Evolutionary conservation across 2,329 filamentous ascomycete genomes (phyloP).

Genomic region (Ophiostoma tasmaniense): DNA sequence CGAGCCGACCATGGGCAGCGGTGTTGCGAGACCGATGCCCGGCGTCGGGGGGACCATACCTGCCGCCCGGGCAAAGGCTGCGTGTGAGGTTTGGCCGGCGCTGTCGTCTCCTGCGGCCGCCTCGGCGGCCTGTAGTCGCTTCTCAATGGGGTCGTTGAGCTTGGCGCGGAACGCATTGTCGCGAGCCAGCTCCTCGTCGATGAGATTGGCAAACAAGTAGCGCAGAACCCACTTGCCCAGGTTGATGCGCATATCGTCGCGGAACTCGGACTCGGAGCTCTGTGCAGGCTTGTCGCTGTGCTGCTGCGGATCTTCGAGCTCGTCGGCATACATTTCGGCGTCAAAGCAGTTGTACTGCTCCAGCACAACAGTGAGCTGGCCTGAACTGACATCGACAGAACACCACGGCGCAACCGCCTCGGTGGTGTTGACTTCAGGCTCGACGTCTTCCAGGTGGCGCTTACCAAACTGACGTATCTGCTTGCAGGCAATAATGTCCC

Average conservation of each 20-base stretch:
- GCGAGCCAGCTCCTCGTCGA: conserved; percentile 81
- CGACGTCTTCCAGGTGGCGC: conserved; percentile 85
- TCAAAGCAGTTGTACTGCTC: conserved; percentile 97
- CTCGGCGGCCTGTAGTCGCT: conserved; percentile 46
- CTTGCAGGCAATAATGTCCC: conserved; percentile 89
- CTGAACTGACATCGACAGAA: conserved; percentile 85
- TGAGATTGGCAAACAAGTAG: conserved; percentile 80
- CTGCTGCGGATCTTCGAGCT: conserved; percentile 40
- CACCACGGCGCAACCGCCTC: conserved; percentile 96
- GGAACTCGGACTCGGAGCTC: conserved; percentile 61
- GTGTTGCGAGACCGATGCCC: conserved; percentile 63
- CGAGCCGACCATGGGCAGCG: conserved; percentile 35
- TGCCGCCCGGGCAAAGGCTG: neutral
- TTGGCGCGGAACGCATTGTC: conserved; percentile 66
- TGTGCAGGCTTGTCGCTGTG: neutral
- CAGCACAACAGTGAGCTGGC: conserved; percentile 79
- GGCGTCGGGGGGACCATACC: conserved; percentile 9
- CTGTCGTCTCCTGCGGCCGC: conserved; percentile 32
- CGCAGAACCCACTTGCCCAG: conserved; percentile 93
- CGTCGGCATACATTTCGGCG: conserved; percentile 93
- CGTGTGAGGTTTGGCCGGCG: neutral
- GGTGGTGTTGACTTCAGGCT: conserved; percentile 73
- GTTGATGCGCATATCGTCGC: conserved; percentile 93
- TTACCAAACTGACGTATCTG: conserved; percentile 91
- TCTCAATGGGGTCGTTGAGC: conserved; percentile 55